These are phyloP conservation scores for Polychytrium aggregatum DNA, from an alignment of 192 early-diverging fungal species.

Conservation along the genomic window DNA sequence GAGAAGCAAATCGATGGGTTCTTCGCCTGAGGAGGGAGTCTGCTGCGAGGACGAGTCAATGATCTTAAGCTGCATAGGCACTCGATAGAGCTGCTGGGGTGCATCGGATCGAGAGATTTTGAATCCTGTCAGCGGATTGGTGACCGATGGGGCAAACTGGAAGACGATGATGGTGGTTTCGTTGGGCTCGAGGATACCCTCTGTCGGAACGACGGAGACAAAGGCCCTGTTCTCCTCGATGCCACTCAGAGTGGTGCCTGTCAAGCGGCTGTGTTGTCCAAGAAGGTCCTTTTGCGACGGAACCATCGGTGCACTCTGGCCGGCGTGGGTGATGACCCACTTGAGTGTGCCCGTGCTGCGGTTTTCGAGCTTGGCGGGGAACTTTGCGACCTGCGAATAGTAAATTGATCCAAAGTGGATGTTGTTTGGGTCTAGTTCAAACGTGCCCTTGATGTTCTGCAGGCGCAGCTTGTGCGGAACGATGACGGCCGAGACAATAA, in stretches of 20 bases:
- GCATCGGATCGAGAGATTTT: conserved; percentile 6
- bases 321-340: conserved; percentile 35
- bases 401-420: conserved; percentile 31
- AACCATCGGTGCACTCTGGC: conserved; percentile 22
- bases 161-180: conserved; percentile 15
- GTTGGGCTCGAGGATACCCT: conserved; percentile 24
- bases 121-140: conserved; percentile 13
- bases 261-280: neutral
- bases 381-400: conserved; percentile 23
- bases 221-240: conserved; percentile 14
- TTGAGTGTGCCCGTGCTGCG: conserved; percentile 4
- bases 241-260: neutral
- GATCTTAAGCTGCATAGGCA: conserved; percentile 33
- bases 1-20: conserved; percentile 19
- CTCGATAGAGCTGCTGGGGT: conserved; percentile 6
- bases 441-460: conserved; percentile 1
- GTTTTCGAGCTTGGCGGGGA: conserved; percentile 27
- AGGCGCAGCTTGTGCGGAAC: conserved; percentile 27
- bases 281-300: conserved; percentile 1
- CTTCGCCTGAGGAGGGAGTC: conserved; percentile 8
- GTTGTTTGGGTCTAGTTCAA: conserved; percentile 11
- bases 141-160: conserved; percentile 17
- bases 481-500: conserved; percentile 14
- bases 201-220: conserved; percentile 25
- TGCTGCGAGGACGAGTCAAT: conserved; percentile 1